Evolutionary conservation across 805 yeast genomes (phyloP), one percentile per base, ranked within the genome.

Genomic region (Jamesozyma piceae): DNA sequence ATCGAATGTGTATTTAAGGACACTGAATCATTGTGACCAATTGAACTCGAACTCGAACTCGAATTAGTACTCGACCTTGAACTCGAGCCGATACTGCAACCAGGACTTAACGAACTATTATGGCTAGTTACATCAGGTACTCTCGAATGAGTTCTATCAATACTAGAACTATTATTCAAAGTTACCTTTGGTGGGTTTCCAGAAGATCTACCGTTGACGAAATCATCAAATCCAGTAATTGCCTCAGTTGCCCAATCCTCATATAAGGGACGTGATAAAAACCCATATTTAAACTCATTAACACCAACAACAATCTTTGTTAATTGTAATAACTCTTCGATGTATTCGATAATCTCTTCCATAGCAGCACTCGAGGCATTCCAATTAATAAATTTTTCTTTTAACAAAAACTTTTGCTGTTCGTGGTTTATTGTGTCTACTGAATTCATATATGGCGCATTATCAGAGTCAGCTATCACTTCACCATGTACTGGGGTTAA

Each of bases 201-300:
- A 10, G 45, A 43, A 8, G 28, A 24, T 24, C 28, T 24, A 2
- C 51, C 53, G 6, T 44, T 48, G 2, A 56, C 38, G 37, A 58
- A 57, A n/a, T 52, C 49, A 39, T 57, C 60, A 42, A 58, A 68
- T 0, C 66, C 68, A n/a, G 61, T 54, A 3, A 65, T 62, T 0
- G 72, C 70, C 32, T 61, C 63, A 0, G 65, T 63, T 2, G 72
- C 71, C 61, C 71, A 69, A 35, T 64, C 68, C 18, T 63, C 64
- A 47, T 64, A 64, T 13, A 72, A 50, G 0, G 77, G 69, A 14
- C 78, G 64, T 36, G 76, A 69, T 43, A 73, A 52, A 48, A 73
- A 73, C 2, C 78, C 76, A 48, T 71, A 72, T 49, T 69, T 70
- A 51, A 73, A 73, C 49, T 67, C 71, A 44, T 68, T 65, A 10